Evolutionary conservation across 2,329 filamentous ascomycete species (phyloP), one percentile per base, ranked within the genome.

Genomic region (Alternaria postmessia): DNA sequence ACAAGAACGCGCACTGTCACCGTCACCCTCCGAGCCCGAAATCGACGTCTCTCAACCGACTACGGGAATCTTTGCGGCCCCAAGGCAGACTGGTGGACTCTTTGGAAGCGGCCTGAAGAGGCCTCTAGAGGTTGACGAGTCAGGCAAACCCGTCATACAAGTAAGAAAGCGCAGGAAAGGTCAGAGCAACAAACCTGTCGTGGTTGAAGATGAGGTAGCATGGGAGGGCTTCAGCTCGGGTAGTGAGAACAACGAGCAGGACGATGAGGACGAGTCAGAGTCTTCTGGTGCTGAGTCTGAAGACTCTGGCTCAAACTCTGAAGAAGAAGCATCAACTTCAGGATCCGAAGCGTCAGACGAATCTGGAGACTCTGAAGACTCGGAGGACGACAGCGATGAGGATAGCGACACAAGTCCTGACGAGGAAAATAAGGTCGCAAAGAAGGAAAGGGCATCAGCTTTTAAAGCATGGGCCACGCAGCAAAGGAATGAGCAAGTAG

Each of bases 401-500:
- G 69, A 78, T 4, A 75, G 69, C 43, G 71, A 71, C 5, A 70
- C 61, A 49, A 75, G 74, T 51, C 55, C 55, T 28, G 77, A 80
- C 8, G 72, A 79, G 8, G 77, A 80, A 6, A 67, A 66, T 3
- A 80, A 81, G 51, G 73, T 74, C 14, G 74, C 72, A 30, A 78
- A 78, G 51, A 82, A 80, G 64, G 80, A 80, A 57, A 77, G 82
- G 22, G 79, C 84, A 42, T 90, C 88, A 2, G 93, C 92, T 0
- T 99, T 99, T 84, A 98, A 98, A 78, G 86, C 90, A 3, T 99
- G 95, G 95, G 95, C 95, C 20, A 88, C 89, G 30, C 88, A 92
- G 69, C 91, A 95, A 78, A 87, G 94, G 58, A 97, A 97, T 70
- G 87, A 94, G 69, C 90, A 91, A 5, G 82, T 96, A 32, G 94